phyloP scores from a whole-genome alignment of 306 rosid species.

The Glycine tomentella region DNA sequence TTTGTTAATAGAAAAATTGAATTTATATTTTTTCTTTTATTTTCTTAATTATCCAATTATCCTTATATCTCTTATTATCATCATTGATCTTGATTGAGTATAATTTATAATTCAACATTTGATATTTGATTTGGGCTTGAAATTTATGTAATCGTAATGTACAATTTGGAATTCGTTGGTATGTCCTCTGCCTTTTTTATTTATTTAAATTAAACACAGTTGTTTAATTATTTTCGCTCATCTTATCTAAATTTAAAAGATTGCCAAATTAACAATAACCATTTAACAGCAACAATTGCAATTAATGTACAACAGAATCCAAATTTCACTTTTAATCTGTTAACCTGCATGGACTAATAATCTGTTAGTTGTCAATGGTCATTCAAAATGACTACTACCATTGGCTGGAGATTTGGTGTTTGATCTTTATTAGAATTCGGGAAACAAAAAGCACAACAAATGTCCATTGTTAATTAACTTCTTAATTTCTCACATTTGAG shows the following conservation, averaged over 20 bases:
- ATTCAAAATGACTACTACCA: neutral
- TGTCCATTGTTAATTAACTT: no score
- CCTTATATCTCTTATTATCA: neutral
- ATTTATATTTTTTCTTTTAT: neutral
- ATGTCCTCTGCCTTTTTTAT: neutral
- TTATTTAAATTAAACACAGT: neutral
- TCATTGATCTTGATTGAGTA: no score
- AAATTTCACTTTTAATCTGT: neutral
- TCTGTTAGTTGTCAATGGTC: slow-evolving; percentile 9
- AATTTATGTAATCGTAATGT: neutral
- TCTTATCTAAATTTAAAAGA: neutral
- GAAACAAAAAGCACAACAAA: neutral
- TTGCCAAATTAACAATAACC: neutral
- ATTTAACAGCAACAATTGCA: slow-evolving; percentile 12
- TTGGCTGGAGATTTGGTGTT: neutral
- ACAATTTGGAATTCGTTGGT: neutral
- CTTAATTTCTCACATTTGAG: no score
- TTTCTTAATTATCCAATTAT: slow-evolving; percentile 44
- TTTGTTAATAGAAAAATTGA: no score
- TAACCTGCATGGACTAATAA: neutral
- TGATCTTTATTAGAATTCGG: neutral
- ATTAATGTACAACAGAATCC: neutral
- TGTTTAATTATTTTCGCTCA: neutral
- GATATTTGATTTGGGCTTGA: no score
- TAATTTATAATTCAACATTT: no score